Evolutionary conservation across 2,329 filamentous ascomycete species (phyloP), one percentile per base, ranked within the genome.

Genomic region (Basipetospora chlamydospora): DNA sequence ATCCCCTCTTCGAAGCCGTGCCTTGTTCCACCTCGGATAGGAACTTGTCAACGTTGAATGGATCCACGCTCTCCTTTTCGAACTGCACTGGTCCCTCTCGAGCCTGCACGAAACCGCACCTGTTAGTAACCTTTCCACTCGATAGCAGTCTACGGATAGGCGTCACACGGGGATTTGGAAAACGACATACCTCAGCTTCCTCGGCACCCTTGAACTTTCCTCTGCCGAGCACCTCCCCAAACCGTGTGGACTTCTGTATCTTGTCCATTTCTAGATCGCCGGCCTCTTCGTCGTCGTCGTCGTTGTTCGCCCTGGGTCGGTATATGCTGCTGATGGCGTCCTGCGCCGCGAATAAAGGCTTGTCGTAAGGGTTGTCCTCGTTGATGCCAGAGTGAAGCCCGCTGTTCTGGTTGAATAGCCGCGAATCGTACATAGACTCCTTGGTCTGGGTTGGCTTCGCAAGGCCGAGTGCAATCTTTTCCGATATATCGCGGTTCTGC

Each of bases 291-390:
- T 81, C 80, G 12, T 76, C 78, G 30, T 85, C 83, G 34, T 78
- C 80, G 49, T 79, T 73, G 39, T 79, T 77, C 17, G 80, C 73
- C 16, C 73, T 73, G 2, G 88, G 85, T 23, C 86, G 73, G 58
- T 98, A 98, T 46, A 98, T 96, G 55, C 79, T 88, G 60, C 75
- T 90, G 49, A 95, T 85, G 7, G 85, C 88, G 52, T 96, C 88
- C 54, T 95, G 86, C 11, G 90, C 88, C 1, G 87, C 87, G 54
- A 98, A 98, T 6, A 98, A 65, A 15, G 90, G 90, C 60, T 96
- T 96, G 57, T 96, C 90, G 61, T 96, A 98, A 1, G 79, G 77
- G 52, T 98, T 90, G 56, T 98, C 90, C 57, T 98, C 90, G 56
- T 98, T 98, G 68, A 95, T 86, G 1, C 88, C 90, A 36, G 77